Conservation (phyloP, 1,139 yeast genomes). For the Saccharomyces hybrid region DNA sequence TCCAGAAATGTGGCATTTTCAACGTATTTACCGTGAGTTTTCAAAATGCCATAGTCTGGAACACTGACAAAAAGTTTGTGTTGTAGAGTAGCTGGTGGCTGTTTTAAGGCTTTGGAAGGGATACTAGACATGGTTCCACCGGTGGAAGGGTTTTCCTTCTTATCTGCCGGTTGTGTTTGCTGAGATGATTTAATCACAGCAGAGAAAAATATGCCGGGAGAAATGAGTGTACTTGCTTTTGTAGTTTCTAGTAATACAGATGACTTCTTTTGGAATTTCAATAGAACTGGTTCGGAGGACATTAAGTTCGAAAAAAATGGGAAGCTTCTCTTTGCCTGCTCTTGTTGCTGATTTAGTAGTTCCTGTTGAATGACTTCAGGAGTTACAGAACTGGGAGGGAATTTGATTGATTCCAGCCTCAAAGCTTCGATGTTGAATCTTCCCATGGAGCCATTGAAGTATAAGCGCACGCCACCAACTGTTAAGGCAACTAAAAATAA, state of each 20-base stretch:
- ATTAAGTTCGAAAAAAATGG: conserved; percentile 28
- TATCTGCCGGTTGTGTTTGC: conserved; percentile 8
- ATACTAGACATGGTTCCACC: background rate
- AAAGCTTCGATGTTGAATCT: conserved; percentile 37
- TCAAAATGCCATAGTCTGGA: conserved; percentile 76
- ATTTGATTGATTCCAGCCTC: conserved; percentile 52
- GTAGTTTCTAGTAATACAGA: conserved; percentile 37
- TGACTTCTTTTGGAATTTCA: conserved; percentile 38
- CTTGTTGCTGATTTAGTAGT: conserved; percentile 35
- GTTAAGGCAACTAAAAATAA: conserved; percentile 82
- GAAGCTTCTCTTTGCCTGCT: conserved; percentile 34
- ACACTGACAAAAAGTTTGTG: conserved; percentile 61
- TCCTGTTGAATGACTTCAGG: conserved; percentile 46
- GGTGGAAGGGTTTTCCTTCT: background rate
- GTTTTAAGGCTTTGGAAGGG: conserved; percentile 1
- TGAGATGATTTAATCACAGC: conserved; percentile 34
- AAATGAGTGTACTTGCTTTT: conserved; percentile 45
- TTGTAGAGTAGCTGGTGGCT: conserved; percentile 16
- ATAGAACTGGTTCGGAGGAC: conserved; percentile 28
- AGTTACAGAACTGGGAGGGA: conserved; percentile 65
- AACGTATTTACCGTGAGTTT: conserved; percentile 58
- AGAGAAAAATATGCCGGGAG: conserved; percentile 77
- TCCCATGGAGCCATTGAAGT: conserved; percentile 46
- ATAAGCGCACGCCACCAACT: conserved; percentile 74
- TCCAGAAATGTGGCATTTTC: conserved; percentile 79